Evolutionary conservation across 306 rosid species (phyloP), one percentile per base, ranked within the genome.

Genomic region (Citrullus amarus): DNA sequence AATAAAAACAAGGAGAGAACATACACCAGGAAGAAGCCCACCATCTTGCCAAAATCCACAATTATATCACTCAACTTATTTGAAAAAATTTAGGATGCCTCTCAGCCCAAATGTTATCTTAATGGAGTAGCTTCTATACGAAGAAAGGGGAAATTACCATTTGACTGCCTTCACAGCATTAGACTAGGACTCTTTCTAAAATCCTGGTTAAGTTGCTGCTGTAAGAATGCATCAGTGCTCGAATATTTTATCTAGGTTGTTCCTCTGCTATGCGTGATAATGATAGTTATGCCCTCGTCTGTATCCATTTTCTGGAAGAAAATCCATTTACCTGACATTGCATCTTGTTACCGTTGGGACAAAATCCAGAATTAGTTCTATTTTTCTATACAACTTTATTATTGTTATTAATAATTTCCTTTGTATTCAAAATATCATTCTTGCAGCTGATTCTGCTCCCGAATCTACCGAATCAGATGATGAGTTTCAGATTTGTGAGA

Each of bases 401-500:
- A 15, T 32, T 34, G 34, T 62, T 62, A 32, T 30, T 62, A 61
- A 25, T 25, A 30, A 2, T 9, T 66, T 8, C 18, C 41, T 73
- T 77, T 39, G 59, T 30, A 34, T 84, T 67, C 87, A 30, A 15
- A 30, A 28, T 50, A 15, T 86, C 71, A 46, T 83, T 76, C 71
- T 39, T 90, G 98, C 91, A 95, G 99, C 88, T 85, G 97, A 95
- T 85, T 92, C 98, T 85, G 96, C 83, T 80, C 79, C 82, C 68
- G 98, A 95, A 72, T 89, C 98, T 79, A 79, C 86, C 17, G 99
- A 91, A 82, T 92, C 98, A 55, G 99, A 95, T 84, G 99, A 95
- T 41, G 99, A 95, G 89, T 92, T 90, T 86, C 99, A 92, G 82
- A 95, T 95, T 46, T 95, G 99, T 68, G 97, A 95, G 80, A 91